Evolutionary conservation across 495 filamentous ascomycete genomes (phyloP).

Genomic region (Immersiella caudata): DNA sequence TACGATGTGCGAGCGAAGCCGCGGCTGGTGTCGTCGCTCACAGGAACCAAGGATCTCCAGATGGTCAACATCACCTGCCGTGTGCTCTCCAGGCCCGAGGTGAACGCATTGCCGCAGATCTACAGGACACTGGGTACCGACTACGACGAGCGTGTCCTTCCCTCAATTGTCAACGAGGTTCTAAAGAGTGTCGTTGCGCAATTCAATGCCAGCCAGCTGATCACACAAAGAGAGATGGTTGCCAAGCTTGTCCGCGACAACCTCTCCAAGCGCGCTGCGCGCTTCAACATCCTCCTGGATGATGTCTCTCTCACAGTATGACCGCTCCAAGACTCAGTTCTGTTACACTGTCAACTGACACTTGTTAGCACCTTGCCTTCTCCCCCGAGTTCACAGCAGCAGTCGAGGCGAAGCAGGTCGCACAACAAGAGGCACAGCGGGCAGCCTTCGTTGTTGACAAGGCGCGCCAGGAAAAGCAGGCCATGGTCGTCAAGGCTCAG

Average conservation of each 20-base stretch:
- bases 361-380: constrained; percentile 87
- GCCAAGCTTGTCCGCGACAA: constrained; percentile 90
- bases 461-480: constrained; percentile 98
- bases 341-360: constrained; percentile 25
- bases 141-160: constrained; percentile 95
- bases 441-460: constrained; percentile 99
- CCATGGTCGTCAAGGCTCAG: constrained; percentile 96
- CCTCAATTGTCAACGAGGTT: constrained; percentile 98
- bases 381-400: constrained; percentile 98
- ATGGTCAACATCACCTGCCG: constrained; percentile 99
- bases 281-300: constrained; percentile 96
- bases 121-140: constrained; percentile 94
- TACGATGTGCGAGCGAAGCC: constrained; percentile 99
- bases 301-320: constrained; percentile 96
- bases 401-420: constrained; percentile 98
- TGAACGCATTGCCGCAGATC: constrained; percentile 90
- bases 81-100: constrained; percentile 89
- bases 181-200: constrained; percentile 98
- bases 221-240: constrained; percentile 97
- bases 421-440: constrained; percentile 96
- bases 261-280: constrained; percentile 82
- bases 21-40: constrained; percentile 93
- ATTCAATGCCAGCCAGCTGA: constrained; percentile 98
- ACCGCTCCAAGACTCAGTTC: not conserved
- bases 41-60: constrained; percentile 97